Base-by-base conservation (phyloP, 2,329 filamentous ascomycete genomes). In the Alternaria arborescens region DNA sequence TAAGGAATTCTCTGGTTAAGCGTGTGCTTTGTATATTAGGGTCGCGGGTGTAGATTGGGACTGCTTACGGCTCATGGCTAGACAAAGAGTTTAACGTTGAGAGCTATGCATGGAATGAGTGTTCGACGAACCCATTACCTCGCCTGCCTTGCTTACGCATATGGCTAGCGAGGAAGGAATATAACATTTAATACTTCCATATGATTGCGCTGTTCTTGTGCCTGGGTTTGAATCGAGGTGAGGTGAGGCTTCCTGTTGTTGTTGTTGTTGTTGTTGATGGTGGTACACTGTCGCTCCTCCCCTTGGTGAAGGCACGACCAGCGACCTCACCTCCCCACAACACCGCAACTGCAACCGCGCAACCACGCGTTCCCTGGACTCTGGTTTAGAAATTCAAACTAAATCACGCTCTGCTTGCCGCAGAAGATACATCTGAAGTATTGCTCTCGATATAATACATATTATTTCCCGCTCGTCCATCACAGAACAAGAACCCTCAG, bases 1-100 rank as follows among this genome's bases (percentile, higher is more conserved):
- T 75, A 86, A 87, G 80, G 87, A 89, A 80, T 89, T 89, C 77
- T 82, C 80, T 72, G 80, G 77, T 78, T 85, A 82, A 72, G 66
- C 66, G 63, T 54, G 60, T 61, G 54, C 42, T 72, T 67, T 75
- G 71, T 75, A 75, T 64, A 73, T 73, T 71, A 61, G 58, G 67
- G 61, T 62, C 48, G 61, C 52, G 52, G 59, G 55, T 54, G 64
- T 60, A 63, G 40, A 62, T 59, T 55, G 48, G 59, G 54, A 58
- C 55, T 66, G 65, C 60, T 71, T 69, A 69, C 62, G 66, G 65
- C 60, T 68, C 62, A 71, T 64, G 71, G 70, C 71, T 75, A 75
- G 72, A 75, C 69, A 75, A 72, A 75, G 65, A 69, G 64, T 69
- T 63, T 56, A 58, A 62, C 55, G 65, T 68, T 57, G 62, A 58